These are phyloP conservation scores for Zelonia costaricensis DNA, from an alignment of 208 protist genomes.

Conservation along the genomic window DNA sequence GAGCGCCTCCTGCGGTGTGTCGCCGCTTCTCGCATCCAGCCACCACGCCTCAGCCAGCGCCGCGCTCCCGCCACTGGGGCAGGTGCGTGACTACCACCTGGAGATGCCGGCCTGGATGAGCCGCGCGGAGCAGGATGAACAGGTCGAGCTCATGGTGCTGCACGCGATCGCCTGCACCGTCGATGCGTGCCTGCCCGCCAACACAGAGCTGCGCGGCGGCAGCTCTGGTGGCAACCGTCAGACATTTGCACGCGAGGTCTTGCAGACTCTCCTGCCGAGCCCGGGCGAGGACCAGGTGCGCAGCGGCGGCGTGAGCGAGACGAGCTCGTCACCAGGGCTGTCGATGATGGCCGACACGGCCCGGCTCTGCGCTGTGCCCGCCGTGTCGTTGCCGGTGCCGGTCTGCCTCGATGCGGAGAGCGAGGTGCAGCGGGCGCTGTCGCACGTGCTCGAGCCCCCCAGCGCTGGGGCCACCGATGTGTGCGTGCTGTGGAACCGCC, in stretches of 20 bases:
- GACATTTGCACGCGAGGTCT: constrained; percentile 2
- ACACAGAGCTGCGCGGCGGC: constrained; percentile 1
- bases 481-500: constrained; percentile 49
- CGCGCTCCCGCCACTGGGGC: not conserved
- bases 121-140: constrained; percentile 46
- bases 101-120: constrained; percentile 30
- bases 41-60: not conserved
- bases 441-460: constrained; percentile 6
- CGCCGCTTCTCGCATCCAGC: not conserved
- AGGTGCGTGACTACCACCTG: constrained; percentile 37
- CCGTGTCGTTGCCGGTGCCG: constrained; percentile 3
- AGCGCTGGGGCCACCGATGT: not conserved
- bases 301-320: not conserved
- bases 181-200: constrained; percentile 1
- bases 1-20: not conserved
- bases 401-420: constrained; percentile 7
- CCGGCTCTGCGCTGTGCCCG: constrained; percentile 16
- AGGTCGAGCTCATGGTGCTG: constrained; percentile 50
- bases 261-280: constrained; percentile 5
- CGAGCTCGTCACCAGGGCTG: not conserved
- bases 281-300: not conserved
- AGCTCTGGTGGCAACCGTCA: not conserved
- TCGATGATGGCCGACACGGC: not conserved
- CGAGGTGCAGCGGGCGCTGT: constrained; percentile 6
- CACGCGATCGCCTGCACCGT: constrained; percentile 38